Evolutionary conservation across 345 rosid genomes (phyloP), one percentile per base, ranked within the genome.

Genomic region (Gossypium sturtianum): DNA sequence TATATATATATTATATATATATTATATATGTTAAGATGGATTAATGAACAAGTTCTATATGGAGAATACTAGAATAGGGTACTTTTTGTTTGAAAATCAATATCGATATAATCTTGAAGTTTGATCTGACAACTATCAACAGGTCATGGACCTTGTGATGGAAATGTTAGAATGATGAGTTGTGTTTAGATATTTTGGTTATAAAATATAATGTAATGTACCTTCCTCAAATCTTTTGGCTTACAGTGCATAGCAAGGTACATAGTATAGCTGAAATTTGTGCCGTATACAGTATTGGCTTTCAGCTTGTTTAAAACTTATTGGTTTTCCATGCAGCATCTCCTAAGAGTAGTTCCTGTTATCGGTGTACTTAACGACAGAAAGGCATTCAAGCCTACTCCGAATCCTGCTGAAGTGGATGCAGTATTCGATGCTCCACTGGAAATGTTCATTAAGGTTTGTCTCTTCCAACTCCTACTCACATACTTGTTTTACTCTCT

Each of bases 271-370:
- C 62, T 10, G 34, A 25, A 58, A 23, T 58, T 22, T 0, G 12
- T 15, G 25, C 25, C 22, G 13, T 10, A 45, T 45, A 10, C 49
- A 10, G 49, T 11, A 8, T 45, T 45, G 49, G 62, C 62, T 22
- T 12, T 12, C 34, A 11, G 34, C 62, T 56, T 58, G 23, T 22
- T 57, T 57, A 57, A 25, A 57, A 20, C 20, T 19, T 57, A 19
- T 57, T 57, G 15, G 62, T 58, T 58, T 58, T 58, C 62, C 62
- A 2, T 58, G 62, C 62, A 58, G 62, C 62, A 58, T 58, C 34
- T 58, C 7, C 62, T 58, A 11, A 58, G 62, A 58, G 62, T 58
- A 58, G 62, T 58, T 58, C 62, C 62, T 58, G 62, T 58, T 22
- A 58, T 58, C 23, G 62, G 62, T 15, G 12, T 58, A 58, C 29